These are phyloP conservation scores for Sporobolomyces pararoseus DNA, from an alignment of 768 basidiomycete genomes.

Conservation along the genomic window DNA sequence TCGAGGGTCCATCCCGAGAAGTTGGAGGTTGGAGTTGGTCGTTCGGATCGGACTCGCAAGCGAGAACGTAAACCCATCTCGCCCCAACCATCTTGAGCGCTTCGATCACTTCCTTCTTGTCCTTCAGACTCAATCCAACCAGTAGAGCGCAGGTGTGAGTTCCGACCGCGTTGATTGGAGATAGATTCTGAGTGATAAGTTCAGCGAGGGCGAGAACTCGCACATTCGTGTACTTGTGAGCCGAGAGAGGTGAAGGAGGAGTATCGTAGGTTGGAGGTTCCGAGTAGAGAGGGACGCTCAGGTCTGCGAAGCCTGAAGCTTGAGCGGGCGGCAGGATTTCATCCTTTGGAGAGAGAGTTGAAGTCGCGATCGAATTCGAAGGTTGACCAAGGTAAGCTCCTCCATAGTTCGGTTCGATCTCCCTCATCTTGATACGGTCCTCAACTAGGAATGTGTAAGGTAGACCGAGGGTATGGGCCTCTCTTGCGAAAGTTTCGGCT, in stretches of 20 bases:
- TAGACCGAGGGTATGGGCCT: slow-evolving; percentile 34
- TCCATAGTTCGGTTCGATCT: slow-evolving; percentile 26
- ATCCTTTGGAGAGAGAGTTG: slow-evolving; percentile 1
- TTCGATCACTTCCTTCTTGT: slow-evolving; percentile 26
- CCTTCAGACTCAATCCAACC: slow-evolving; percentile 27
- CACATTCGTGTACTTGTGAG: slow-evolving; percentile 39
- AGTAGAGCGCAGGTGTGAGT: slow-evolving; percentile 34
- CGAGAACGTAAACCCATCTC: slow-evolving; percentile 35
- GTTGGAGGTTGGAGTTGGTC: background rate
- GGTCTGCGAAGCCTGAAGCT: slow-evolving; percentile 19
- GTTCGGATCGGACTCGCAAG: slow-evolving; percentile 21
- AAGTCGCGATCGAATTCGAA: background rate
- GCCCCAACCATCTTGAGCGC: slow-evolving; percentile 37
- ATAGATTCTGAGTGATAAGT: slow-evolving; percentile 38
- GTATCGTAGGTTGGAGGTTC: slow-evolving; percentile 34
- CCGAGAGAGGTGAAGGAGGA: slow-evolving; percentile 18
- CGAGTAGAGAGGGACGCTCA: slow-evolving; percentile 23
- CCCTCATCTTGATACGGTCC: slow-evolving; percentile 27
- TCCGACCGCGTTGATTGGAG: slow-evolving; percentile 43
- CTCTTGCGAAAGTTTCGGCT: slow-evolving; percentile 28
- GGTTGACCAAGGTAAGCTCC: slow-evolving; percentile 28
- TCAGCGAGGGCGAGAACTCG: slow-evolving; percentile 41
- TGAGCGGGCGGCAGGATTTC: slow-evolving; percentile 31
- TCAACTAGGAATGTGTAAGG: slow-evolving; percentile 41
- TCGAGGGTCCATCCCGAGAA: background rate